Conservation (phyloP, 202 grass and related monocot genomes). For the Eragrostis tef region DNA sequence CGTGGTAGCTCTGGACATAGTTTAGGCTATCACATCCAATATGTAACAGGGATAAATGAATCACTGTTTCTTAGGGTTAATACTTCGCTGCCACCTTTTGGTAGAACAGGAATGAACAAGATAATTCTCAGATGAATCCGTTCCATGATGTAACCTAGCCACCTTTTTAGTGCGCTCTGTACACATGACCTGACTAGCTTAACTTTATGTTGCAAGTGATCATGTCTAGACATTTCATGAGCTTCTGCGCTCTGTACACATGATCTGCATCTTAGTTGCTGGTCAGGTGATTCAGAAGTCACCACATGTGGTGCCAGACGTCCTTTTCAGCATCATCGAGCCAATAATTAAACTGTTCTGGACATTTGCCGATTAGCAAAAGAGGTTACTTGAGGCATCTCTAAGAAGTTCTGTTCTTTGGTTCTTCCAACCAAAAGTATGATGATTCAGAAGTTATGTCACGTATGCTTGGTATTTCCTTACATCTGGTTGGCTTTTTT, state of each 20-base stretch:
- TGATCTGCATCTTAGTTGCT: constrained; percentile 10
- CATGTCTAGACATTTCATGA: constrained; percentile 27
- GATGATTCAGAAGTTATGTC: too few species aligned
- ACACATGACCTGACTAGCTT: neutral
- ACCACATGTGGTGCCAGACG: neutral
- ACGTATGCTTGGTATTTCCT: neutral
- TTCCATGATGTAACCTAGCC: neutral
- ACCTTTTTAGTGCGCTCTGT: constrained; percentile 6
- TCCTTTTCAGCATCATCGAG: constrained; percentile 33
- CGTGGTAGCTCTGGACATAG: neutral
- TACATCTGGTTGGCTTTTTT: neutral
- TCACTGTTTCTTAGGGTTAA: neutral
- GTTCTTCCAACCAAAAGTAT: constrained; percentile 8
- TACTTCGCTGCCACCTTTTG: neutral
- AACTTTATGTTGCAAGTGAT: constrained; percentile 11
- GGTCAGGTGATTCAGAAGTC: constrained; percentile 1
- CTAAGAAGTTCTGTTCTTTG: constrained; percentile 22
- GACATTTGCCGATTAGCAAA: neutral
- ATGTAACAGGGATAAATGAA: constrained; percentile 2
- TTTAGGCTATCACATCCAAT: constrained; percentile 2
- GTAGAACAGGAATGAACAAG: constrained; percentile 15
- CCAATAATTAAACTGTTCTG: constrained; percentile 5
- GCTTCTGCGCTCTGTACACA: neutral
- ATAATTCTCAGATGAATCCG: neutral
- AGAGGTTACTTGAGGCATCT: neutral